Percentiles rank a stretch among this genome's conserved stretches.
These are phyloP conservation scores for Gryganskiella cystojenkinii DNA, from an alignment of 192 early-diverging fungal genomes.

Conservation along the genomic window DNA sequence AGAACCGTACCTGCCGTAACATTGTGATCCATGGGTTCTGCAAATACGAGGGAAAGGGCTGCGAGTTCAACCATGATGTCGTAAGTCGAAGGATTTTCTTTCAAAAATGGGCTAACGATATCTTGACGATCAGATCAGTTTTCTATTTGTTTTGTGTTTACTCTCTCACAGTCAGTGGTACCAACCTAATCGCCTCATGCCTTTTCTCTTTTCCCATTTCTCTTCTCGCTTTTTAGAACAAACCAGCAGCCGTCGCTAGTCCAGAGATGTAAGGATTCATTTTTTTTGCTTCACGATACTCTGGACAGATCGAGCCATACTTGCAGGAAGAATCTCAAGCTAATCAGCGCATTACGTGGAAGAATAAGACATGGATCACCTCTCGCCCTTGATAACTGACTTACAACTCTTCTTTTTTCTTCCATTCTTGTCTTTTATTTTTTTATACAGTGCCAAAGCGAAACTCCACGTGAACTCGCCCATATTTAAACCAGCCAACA, in stretches of 20 bases:
- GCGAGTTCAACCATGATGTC: slow-evolving; percentile 83
- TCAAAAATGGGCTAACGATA: no score
- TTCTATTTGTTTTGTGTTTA: no score
- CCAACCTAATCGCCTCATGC: no score
- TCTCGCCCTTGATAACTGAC: no score
- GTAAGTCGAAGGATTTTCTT: slow-evolving; percentile 48
- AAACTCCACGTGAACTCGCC: slow-evolving; percentile 76
- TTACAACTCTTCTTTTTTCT: slow-evolving; percentile 1
- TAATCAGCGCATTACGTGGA: no score
- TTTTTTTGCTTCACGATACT: no score
- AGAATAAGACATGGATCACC: no score
- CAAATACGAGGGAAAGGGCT: slow-evolving; percentile 85
- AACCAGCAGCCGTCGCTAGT: slow-evolving; percentile 31
- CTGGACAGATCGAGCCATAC: no score
- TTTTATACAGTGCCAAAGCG: slow-evolving; percentile 52
- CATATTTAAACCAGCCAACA: slow-evolving; percentile 68
- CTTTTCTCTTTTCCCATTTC: neutral
- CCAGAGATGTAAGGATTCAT: slow-evolving; percentile 39
- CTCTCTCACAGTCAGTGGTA: no score
- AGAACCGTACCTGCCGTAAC: slow-evolving; percentile 74
- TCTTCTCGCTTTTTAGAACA: slow-evolving; percentile 14
- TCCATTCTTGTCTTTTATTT: neutral
- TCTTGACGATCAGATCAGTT: no score
- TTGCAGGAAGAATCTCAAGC: no score
- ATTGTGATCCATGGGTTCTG: slow-evolving; percentile 87